These are phyloP conservation scores for Brassica hybrid DNA, from an alignment of 441 rosid species.

Conservation along the genomic window DNA sequence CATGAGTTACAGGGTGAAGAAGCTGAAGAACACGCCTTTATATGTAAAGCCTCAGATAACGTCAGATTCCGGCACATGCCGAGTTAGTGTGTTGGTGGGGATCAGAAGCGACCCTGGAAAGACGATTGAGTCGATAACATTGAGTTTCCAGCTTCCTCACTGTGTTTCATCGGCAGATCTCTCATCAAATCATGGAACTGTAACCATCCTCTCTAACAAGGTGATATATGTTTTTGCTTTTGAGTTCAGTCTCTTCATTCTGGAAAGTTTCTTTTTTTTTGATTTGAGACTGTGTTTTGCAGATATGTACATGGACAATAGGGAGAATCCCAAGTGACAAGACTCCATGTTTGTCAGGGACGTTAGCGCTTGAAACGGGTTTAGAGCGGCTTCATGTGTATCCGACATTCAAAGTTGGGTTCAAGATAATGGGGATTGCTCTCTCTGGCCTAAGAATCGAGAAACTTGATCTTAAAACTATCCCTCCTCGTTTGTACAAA, in stretches of 20 bases:
- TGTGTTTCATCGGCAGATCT: slow-evolving; percentile 81
- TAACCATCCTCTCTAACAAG: slow-evolving; percentile 79
- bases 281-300: slow-evolving; percentile 28
- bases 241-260: neutral
- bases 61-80: slow-evolving; percentile 74
- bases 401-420: slow-evolving; percentile 75
- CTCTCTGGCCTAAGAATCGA: slow-evolving; percentile 88
- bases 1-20: slow-evolving; percentile 96
- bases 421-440: slow-evolving; percentile 86
- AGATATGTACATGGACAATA: slow-evolving; percentile 89
- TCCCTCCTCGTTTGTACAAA: slow-evolving; percentile 87
- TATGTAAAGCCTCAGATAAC: slow-evolving; percentile 93
- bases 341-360: slow-evolving; percentile 82
- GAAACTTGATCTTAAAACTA: slow-evolving; percentile 71
- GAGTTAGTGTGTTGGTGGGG: slow-evolving; percentile 79
- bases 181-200: slow-evolving; percentile 86
- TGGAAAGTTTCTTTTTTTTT: neutral
- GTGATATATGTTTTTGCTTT: slow-evolving; percentile 42
- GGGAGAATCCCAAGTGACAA: slow-evolving; percentile 87
- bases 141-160: slow-evolving; percentile 81
- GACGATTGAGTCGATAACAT: slow-evolving; percentile 70
- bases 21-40: slow-evolving; percentile 80
- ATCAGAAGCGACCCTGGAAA: slow-evolving; percentile 84
- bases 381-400: slow-evolving; percentile 74
- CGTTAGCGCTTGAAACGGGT: slow-evolving; percentile 64